A percentile compares a stretch with the other conserved stretches of the same genome.
Evolutionary conservation across 768 basidiomycete genomes (phyloP).

Genomic region (Boletus reticuloceps): DNA sequence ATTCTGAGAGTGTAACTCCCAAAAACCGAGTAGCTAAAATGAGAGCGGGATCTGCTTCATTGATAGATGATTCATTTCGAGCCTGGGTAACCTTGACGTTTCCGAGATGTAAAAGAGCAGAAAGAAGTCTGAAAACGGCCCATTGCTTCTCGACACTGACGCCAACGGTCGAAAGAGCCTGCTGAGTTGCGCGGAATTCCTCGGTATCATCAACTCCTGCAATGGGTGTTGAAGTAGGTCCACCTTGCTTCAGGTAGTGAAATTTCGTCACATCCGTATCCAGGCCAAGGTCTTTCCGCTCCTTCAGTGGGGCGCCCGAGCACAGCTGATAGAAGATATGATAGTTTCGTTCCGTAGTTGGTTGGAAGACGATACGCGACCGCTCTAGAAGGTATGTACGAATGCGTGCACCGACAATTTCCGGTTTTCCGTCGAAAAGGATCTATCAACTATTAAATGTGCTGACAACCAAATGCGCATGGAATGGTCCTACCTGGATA

Average conservation of each 20-base stretch:
- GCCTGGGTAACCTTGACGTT: slow-evolving; percentile 88
- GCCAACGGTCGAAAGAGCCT: slow-evolving; percentile 93
- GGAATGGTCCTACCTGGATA: slow-evolving; percentile 66
- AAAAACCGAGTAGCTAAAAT: slow-evolving; percentile 84
- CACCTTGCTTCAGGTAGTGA: slow-evolving; percentile 91
- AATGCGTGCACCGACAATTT: slow-evolving; percentile 98
- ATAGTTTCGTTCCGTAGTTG: slow-evolving; percentile 95
- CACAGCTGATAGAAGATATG: slow-evolving; percentile 99
- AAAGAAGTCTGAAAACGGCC: slow-evolving; percentile 93
- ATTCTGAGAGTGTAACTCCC: slow-evolving; percentile 85
- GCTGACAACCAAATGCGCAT: not conserved
- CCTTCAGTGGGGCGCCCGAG: slow-evolving; percentile 91
- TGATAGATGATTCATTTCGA: slow-evolving; percentile 79
- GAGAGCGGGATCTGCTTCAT: slow-evolving; percentile 80
- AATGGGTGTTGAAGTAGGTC: slow-evolving; percentile 82
- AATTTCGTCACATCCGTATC: slow-evolving; percentile 86
- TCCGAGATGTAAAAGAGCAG: slow-evolving; percentile 94
- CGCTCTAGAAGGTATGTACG: slow-evolving; percentile 97
- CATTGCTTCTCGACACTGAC: slow-evolving; percentile 98
- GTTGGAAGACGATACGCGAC: slow-evolving; percentile 96
- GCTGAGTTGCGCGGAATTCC: slow-evolving; percentile 91
- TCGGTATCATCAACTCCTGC: slow-evolving; percentile 93
- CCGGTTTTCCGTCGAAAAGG: slow-evolving; percentile 91
- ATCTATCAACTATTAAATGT: slow-evolving; percentile 53
- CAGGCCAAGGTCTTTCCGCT: slow-evolving; percentile 91